Conservation (phyloP, 495 filamentous ascomycete genomes). For the Penicillium fimorum region DNA sequence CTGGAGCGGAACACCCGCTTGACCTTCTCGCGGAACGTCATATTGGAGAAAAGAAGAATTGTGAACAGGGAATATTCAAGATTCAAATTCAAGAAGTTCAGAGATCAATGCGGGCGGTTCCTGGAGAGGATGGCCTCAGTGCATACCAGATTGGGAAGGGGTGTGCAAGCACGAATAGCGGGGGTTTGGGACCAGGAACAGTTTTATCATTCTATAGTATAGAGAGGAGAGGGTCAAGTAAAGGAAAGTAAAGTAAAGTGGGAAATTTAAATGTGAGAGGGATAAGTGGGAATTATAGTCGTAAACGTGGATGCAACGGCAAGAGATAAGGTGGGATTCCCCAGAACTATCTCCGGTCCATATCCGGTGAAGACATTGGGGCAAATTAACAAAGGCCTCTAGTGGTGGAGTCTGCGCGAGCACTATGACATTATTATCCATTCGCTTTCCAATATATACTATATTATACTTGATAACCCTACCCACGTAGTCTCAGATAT, state of each 20-base stretch:
- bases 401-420: background rate
- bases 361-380: slow-evolving; percentile 17
- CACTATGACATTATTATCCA: background rate
- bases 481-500: too few relatives aligned
- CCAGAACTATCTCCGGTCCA: slow-evolving; percentile 7
- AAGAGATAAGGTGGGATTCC: slow-evolving; percentile 9
- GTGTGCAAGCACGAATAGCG: slow-evolving; percentile 40
- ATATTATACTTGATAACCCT: too few relatives aligned
- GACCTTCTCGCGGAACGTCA: slow-evolving; percentile 50
- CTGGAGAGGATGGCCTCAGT: slow-evolving; percentile 23
- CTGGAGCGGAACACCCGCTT: slow-evolving; percentile 40
- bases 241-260: slow-evolving; percentile 4
- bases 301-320: slow-evolving; percentile 8
- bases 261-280: background rate
- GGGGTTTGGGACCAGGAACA: slow-evolving; percentile 5
- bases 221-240: background rate
- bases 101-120: slow-evolving; percentile 16
- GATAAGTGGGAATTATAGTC: slow-evolving; percentile 7
- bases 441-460: too few relatives aligned
- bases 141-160: slow-evolving; percentile 35
- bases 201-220: slow-evolving; percentile 22
- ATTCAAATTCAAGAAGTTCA: slow-evolving; percentile 2
- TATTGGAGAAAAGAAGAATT: slow-evolving; percentile 16
- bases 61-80: slow-evolving; percentile 6
- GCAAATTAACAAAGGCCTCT: slow-evolving; percentile 6